Evolutionary conservation across 805 yeast species (phyloP).

Genomic region (Ogataea nakhonphanomensis): DNA sequence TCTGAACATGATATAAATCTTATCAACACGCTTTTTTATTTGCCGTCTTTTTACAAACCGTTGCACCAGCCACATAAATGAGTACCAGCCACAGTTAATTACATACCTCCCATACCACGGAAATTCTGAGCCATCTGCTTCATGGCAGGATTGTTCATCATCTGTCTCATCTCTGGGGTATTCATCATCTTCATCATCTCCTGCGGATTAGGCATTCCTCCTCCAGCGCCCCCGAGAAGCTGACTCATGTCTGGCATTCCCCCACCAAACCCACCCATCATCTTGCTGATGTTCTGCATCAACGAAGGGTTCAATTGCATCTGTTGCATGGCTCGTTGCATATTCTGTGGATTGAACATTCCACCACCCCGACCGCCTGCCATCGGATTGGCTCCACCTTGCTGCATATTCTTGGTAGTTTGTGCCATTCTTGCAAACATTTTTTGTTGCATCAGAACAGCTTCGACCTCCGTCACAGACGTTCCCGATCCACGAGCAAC

Average conservation of each 20-base stretch:
- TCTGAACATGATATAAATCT: slow-evolving; percentile 6
- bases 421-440: slow-evolving; percentile 95
- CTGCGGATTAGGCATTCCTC: slow-evolving; percentile 43
- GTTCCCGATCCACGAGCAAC: slow-evolving; percentile 96
- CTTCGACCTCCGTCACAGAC: slow-evolving; percentile 86
- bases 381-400: slow-evolving; percentile 51
- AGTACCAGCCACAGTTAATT: slow-evolving; percentile 2
- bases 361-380: slow-evolving; percentile 36
- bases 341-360: slow-evolving; percentile 31
- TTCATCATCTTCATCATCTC: slow-evolving; percentile 43
- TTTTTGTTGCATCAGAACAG: slow-evolving; percentile 83
- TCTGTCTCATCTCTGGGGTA: slow-evolving; percentile 41
- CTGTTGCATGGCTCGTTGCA: slow-evolving; percentile 51
- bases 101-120: slow-evolving; percentile 28
- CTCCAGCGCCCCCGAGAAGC: slow-evolving; percentile 53
- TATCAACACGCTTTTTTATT: slow-evolving; percentile 10
- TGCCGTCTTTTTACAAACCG: slow-evolving; percentile 6
- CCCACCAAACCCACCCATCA: slow-evolving; percentile 63
- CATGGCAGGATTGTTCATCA: slow-evolving; percentile 74
- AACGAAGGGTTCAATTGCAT: slow-evolving; percentile 69
- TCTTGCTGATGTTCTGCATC: slow-evolving; percentile 70
- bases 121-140: slow-evolving; percentile 55
- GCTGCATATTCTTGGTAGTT: slow-evolving; percentile 53
- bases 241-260: slow-evolving; percentile 70
- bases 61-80: slow-evolving; percentile 2